A percentile compares a stretch with the other conserved stretches of the same genome.
Evolutionary conservation across 352 stramenopile genomes (phyloP).

Genomic region (Phytophthora cryptogea): DNA sequence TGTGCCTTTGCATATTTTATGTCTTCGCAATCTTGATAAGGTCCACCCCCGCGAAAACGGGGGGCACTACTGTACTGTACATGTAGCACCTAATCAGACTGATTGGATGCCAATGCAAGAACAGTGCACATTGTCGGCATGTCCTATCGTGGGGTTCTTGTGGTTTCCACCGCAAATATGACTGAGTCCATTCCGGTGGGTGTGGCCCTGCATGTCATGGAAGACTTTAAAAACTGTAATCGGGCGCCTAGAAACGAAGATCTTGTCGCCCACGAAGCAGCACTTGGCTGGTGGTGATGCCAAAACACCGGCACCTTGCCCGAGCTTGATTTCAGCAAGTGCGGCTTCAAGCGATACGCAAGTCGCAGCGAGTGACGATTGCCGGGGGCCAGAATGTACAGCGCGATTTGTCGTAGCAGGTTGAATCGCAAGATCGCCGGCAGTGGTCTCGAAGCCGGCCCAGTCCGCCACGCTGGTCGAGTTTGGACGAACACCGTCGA

Average conservation of each 20-base stretch:
- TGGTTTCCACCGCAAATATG: neutral
- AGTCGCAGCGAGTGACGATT: constrained; percentile 17
- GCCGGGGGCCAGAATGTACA: neutral
- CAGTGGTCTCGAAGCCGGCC: neutral
- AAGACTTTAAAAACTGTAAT: neutral
- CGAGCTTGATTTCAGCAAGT: constrained; percentile 18
- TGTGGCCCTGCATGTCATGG: neutral
- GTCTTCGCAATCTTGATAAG: no score
- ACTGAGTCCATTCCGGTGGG: constrained; percentile 17
- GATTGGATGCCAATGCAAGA: constrained; percentile 37
- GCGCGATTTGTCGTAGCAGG: constrained; percentile 30
- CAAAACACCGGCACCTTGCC: neutral
- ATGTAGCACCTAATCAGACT: constrained; percentile 27
- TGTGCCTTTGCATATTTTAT: no score
- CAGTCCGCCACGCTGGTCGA: neutral
- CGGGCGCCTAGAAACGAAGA: neutral
- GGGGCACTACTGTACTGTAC: no score
- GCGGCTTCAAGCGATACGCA: constrained; percentile 27
- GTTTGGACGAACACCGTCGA: constrained; percentile 7
- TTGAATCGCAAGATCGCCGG: constrained; percentile 36
- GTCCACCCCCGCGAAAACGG: no score
- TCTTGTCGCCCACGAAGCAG: constrained; percentile 3
- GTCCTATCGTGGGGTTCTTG: neutral
- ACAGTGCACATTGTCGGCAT: constrained; percentile 7
- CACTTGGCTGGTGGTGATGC: neutral